These are phyloP conservation scores for Cyclotella cryptica DNA, from an alignment of 108 stramenopile species.

Conservation along the genomic window DNA sequence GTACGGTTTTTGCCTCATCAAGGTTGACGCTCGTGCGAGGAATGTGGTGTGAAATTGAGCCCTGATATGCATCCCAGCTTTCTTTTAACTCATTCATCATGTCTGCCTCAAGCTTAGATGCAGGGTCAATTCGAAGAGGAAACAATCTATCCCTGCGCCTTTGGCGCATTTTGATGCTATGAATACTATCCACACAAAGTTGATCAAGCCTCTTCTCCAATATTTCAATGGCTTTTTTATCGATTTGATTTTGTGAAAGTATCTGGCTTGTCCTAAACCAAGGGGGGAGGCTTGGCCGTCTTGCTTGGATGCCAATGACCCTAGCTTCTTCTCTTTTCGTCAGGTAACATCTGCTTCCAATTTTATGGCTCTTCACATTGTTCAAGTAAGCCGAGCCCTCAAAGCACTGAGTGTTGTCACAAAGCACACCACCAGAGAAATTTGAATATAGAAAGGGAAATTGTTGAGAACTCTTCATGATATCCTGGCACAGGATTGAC, in stretches of 20 bases:
- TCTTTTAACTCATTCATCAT: slow-evolving; percentile 34
- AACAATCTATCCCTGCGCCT: not conserved
- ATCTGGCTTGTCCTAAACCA: slow-evolving; percentile 18
- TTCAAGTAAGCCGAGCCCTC: slow-evolving; percentile 35
- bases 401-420: not conserved
- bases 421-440: not conserved
- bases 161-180: not conserved
- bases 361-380: slow-evolving; percentile 7
- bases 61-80: slow-evolving; percentile 33
- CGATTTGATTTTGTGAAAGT: not conserved
- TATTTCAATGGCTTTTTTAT: not conserved
- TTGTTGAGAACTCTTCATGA: slow-evolving; percentile 22
- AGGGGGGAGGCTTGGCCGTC: slow-evolving; percentile 10
- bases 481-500: slow-evolving; percentile 27
- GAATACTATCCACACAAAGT: not conserved
- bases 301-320: slow-evolving; percentile 21
- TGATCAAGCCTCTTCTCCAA: slow-evolving; percentile 12
- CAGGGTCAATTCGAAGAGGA: slow-evolving; percentile 10
- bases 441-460: slow-evolving; percentile 17
- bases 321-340: slow-evolving; percentile 24
- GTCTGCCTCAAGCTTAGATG: slow-evolving; percentile 25
- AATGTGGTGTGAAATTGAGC: not conserved
- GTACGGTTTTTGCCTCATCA: not conserved
- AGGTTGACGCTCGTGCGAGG: not conserved
- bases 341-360: slow-evolving; percentile 25